phyloP scores from a whole-genome alignment of 2,329 filamentous ascomycete genomes.

The Trichophyton simii region DNA sequence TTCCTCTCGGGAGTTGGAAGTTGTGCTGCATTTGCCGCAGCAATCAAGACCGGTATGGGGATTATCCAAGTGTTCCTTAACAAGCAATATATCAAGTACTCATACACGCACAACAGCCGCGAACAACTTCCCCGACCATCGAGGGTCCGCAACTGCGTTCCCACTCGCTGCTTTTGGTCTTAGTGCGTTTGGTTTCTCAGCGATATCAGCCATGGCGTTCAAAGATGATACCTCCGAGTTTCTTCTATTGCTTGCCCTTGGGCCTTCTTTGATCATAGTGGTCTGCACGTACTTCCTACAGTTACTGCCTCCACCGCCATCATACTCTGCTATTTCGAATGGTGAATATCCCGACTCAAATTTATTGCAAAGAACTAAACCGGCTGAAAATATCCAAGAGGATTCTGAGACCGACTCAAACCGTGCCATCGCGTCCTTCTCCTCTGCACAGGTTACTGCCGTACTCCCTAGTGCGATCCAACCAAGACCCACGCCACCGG shows the following conservation, averaged over 20 bases:
- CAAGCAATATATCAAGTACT: too few relatives aligned
- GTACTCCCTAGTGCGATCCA: constrained; percentile 13
- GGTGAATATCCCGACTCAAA: constrained; percentile 23
- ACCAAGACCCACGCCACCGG: constrained; percentile 13
- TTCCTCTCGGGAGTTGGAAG: constrained; percentile 80
- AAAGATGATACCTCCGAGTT: constrained; percentile 73
- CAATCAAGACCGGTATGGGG: constrained; percentile 58
- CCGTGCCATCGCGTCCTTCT: constrained; percentile 21
- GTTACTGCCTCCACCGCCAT: constrained; percentile 49
- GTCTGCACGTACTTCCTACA: constrained; percentile 74
- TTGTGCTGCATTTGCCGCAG: constrained; percentile 77
- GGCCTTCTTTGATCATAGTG: constrained; percentile 64
- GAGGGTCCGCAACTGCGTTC: constrained; percentile 88
- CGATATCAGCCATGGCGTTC: constrained; percentile 62
- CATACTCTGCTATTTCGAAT: constrained; percentile 32
- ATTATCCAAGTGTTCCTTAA: neutral
- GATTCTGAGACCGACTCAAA: constrained; percentile 29
- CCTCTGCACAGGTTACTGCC: constrained; percentile 13
- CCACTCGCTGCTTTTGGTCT: constrained; percentile 85
- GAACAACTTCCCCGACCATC: constrained; percentile 79
- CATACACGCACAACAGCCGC: constrained; percentile 43
- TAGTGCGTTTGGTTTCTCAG: constrained; percentile 92
- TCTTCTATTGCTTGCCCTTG: constrained; percentile 64
- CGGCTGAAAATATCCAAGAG: constrained; percentile 19
- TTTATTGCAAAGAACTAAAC: constrained; percentile 24